A percentile compares a stretch with the other conserved stretches of the same genome.
Conservation (phyloP, 1,284 basidiomycete genomes). For the Phlebopus sp. region DNA sequence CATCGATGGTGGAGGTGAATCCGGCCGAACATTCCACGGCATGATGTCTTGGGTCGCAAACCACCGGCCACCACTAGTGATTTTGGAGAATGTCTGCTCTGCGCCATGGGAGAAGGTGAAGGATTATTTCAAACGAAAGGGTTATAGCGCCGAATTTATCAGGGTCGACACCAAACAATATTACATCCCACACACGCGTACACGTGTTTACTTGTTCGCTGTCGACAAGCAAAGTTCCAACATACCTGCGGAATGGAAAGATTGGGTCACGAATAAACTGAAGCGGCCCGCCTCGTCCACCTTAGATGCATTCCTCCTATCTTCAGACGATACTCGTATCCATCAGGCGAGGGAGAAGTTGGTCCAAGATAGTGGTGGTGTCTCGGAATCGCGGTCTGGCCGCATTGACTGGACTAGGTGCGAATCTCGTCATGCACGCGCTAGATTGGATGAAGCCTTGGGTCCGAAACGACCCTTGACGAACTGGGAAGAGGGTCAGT, state of each 20-base stretch:
- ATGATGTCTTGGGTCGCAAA: constrained; percentile 93
- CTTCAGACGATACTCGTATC: constrained; percentile 88
- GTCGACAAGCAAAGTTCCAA: constrained; percentile 58
- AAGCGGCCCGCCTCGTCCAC: constrained; percentile 86
- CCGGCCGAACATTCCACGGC: constrained; percentile 84
- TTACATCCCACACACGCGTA: constrained; percentile 94
- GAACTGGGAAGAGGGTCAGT: constrained; percentile 86
- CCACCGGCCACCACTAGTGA: constrained; percentile 86
- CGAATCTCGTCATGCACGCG: constrained; percentile 88
- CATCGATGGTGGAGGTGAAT: constrained; percentile 85
- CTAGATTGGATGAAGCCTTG: constrained; percentile 79
- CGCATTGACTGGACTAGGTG: constrained; percentile 91
- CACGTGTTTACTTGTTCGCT: constrained; percentile 84
- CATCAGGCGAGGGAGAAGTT: constrained; percentile 86
- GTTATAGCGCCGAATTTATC: constrained; percentile 73
- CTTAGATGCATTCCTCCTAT: constrained; percentile 88
- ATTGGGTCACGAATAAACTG: constrained; percentile 58
- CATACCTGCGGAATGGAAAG: constrained; percentile 72
- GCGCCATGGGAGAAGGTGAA: constrained; percentile 86
- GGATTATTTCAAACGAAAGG: constrained; percentile 71
- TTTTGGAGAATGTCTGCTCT: constrained; percentile 91
- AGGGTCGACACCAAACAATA: constrained; percentile 91
- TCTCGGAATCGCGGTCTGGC: constrained; percentile 60
- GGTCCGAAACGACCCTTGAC: constrained; percentile 87
- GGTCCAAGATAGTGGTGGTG: constrained; percentile 61